Base-by-base conservation (phyloP, 2,329 filamentous ascomycete species). In the Scedosporium minutisporum region DNA sequence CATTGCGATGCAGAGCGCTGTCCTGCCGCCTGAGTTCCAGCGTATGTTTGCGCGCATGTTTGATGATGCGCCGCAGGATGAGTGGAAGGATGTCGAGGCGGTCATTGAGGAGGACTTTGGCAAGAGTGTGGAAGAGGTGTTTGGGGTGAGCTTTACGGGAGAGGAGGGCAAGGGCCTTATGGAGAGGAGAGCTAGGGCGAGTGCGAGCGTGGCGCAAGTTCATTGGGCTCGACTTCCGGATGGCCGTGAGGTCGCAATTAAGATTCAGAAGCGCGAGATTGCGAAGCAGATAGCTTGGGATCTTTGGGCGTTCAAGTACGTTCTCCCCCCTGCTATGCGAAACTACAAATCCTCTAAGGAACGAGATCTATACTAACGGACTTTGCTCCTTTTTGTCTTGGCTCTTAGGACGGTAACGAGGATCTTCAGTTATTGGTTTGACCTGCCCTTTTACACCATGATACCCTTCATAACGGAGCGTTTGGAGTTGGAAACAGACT, bases 1-100 rank as follows among this genome's bases (percentile, higher is more conserved):
- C 4, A 93, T 99, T 67, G 95, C 93, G 14, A 97, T 97, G 95
- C 95, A 99, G 80, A 93, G 90, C 67, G 93, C 93, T 0, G 87
- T 97, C 27, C 77, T 99, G 65, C 95, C 95, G 27, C 90, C 93
- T 0, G 92, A 96, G 74, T 97, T 97, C 69, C 92, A 96, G 78
- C 87, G 88, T 70, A 97, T 97, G 92, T 99, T 99, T 72, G 82
- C 88, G 23, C 84, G 89, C 70, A 97, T 99, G 91, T 99, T 97
- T 72, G 95, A 97, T 72, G 93, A 97, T 77, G 95, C 95, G 65
- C 93, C 93, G 44, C 93, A 97, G 79, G 95, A 96, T 72, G 81
- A 83, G 51, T 97, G 93, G 93, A 82, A 80, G 67, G 90, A 93
- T 60, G 87, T 96, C 1, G 88, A 96, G 76, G 84, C 81, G 70